Conservation (phyloP, 495 filamentous ascomycete genomes). For the Penicillium argentinense region DNA sequence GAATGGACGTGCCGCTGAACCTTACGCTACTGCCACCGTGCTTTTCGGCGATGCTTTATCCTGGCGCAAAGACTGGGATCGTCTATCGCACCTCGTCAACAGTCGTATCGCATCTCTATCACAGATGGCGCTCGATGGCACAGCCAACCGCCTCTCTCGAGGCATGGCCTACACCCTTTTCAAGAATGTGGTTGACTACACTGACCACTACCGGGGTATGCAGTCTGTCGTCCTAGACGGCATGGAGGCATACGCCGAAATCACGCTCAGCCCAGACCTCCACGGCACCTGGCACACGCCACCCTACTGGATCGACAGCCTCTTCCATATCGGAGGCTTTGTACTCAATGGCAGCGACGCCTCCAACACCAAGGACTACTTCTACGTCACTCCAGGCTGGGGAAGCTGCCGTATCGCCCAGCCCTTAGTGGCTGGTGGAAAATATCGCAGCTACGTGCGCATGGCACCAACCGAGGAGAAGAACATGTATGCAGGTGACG, state of each 20-base stretch:
- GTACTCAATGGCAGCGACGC: slow-evolving; percentile 34
- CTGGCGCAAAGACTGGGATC: slow-evolving; percentile 28
- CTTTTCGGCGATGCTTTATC: slow-evolving; percentile 10
- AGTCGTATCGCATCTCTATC: slow-evolving; percentile 29
- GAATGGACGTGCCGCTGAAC: slow-evolving; percentile 6
- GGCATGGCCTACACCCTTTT: slow-evolving; percentile 37
- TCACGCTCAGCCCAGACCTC: slow-evolving; percentile 26
- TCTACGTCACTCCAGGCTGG: slow-evolving; percentile 42
- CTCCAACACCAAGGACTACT: slow-evolving; percentile 24
- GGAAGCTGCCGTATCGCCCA: slow-evolving; percentile 23
- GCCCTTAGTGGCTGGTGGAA: slow-evolving; percentile 27
- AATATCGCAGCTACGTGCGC: slow-evolving; percentile 39
- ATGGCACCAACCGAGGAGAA: slow-evolving; percentile 36
- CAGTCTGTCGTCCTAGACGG: slow-evolving; percentile 34
- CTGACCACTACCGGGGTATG: slow-evolving; percentile 40
- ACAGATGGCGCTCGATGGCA: slow-evolving; percentile 18
- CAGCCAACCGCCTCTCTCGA: slow-evolving; percentile 22
- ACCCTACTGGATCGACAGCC: slow-evolving; percentile 45
- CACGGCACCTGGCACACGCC: slow-evolving; percentile 15
- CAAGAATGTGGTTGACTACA: slow-evolving; percentile 41
- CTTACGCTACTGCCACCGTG: slow-evolving; percentile 26
- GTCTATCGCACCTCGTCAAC: slow-evolving; percentile 27
- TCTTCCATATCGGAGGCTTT: slow-evolving; percentile 43
- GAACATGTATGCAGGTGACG: slow-evolving; percentile 34
- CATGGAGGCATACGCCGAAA: slow-evolving; percentile 39